Conservation (phyloP, 2,329 filamentous ascomycete species). For the Colletotrichum filicis region DNA sequence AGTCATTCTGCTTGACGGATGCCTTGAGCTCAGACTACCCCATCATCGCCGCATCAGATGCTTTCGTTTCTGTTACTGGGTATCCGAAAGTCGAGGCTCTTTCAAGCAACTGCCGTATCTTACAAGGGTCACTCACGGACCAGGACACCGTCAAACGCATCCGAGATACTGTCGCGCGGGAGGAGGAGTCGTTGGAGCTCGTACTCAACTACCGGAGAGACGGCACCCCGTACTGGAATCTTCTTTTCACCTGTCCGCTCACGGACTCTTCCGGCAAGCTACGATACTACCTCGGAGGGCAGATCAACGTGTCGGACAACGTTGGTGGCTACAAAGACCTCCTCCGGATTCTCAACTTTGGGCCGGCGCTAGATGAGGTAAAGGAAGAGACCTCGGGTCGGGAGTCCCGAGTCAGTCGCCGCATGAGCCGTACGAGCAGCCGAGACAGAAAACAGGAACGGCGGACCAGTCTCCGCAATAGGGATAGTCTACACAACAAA, state of each 20-base stretch:
- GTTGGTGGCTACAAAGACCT: conserved; percentile 62
- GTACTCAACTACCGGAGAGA: conserved; percentile 62
- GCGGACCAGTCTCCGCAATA: conserved; percentile 30
- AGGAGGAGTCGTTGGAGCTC: conserved; percentile 59
- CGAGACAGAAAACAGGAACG: conserved; percentile 32
- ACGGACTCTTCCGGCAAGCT: conserved; percentile 58
- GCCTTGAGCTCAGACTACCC: conserved; percentile 61
- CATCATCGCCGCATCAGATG: conserved; percentile 60
- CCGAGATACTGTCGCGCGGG: conserved; percentile 50
- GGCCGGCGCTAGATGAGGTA: conserved; percentile 36
- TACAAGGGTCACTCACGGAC: conserved; percentile 61
- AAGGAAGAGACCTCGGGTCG: conserved; percentile 13
- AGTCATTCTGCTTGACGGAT: conserved; percentile 69
- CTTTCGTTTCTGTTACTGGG: conserved; percentile 63
- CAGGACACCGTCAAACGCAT: conserved; percentile 52
- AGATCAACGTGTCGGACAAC: conserved; percentile 67
- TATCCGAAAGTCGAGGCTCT: conserved; percentile 59
- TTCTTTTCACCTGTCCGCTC: conserved; percentile 65
- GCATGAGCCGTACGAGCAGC: conserved; percentile 26
- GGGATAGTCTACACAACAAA: conserved; percentile 37
- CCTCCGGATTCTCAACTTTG: conserved; percentile 58
- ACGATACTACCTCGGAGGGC: conserved; percentile 64
- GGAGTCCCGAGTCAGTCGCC: conserved; percentile 18
- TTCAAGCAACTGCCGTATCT: conserved; percentile 59
- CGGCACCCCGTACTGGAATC: conserved; percentile 66